Conservation (phyloP, 225 moss, liverwort and hornwort genomes). For the Climacium dendroides region DNA sequence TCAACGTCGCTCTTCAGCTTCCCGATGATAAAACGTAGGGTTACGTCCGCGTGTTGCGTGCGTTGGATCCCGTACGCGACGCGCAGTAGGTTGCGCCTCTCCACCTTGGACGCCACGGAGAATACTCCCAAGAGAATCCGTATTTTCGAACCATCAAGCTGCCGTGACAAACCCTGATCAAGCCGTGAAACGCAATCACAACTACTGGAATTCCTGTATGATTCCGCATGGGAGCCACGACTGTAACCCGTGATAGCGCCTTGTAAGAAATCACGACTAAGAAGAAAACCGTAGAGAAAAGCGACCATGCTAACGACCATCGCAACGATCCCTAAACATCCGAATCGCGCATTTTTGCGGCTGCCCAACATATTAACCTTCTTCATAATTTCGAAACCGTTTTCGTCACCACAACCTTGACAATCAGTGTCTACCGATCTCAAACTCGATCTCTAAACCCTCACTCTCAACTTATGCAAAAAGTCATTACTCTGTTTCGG, state of each 20-base stretch:
- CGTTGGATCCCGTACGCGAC: constrained; percentile 48
- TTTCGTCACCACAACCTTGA: not conserved
- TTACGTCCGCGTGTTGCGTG: constrained; percentile 11
- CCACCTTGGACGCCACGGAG: constrained; percentile 38
- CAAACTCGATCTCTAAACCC: not conserved
- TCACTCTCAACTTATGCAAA: not conserved
- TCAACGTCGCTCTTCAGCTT: constrained; percentile 7
- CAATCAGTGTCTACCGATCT: not conserved
- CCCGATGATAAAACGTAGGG: constrained; percentile 40
- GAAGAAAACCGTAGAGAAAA: not conserved
- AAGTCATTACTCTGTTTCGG: not conserved
- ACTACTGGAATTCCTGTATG: not conserved
- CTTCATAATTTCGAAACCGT: not conserved
- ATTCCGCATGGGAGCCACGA: not conserved
- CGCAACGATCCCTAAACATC: not conserved
- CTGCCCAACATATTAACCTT: not conserved
- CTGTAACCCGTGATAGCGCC: not conserved
- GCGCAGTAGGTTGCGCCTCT: constrained; percentile 53
- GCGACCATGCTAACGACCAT: not conserved
- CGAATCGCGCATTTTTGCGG: not conserved
- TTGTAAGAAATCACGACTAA: not conserved
- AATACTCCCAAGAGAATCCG: constrained; percentile 58
- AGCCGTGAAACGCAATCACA: not conserved
- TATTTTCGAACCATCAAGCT: not conserved
- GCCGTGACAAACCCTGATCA: not conserved